These are phyloP conservation scores for Davidsoniella virescens DNA, from an alignment of 2,329 filamentous ascomycete genomes.

Conservation along the genomic window DNA sequence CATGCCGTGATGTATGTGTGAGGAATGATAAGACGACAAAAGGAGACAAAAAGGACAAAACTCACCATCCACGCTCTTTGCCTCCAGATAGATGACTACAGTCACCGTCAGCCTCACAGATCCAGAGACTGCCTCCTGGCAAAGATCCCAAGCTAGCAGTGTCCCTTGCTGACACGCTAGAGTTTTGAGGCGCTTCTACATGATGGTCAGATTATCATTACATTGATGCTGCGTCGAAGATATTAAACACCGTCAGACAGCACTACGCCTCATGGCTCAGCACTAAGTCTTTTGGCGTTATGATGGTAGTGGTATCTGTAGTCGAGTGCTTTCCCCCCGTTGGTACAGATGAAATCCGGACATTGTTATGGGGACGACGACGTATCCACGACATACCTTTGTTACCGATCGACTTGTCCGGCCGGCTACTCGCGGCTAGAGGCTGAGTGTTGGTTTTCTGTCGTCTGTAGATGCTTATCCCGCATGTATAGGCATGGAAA, in stretches of 20 bases:
- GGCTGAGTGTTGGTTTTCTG: not conserved
- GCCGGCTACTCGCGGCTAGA: not conserved
- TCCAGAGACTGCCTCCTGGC: constrained; percentile 52
- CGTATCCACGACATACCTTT: not conserved
- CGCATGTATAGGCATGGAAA: constrained; percentile 72
- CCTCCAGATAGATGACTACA: constrained; percentile 67
- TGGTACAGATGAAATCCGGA: too few relatives aligned
- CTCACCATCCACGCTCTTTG: constrained; percentile 76
- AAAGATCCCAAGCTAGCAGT: not conserved
- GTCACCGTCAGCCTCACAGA: constrained; percentile 64
- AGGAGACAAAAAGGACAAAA: constrained; percentile 16
- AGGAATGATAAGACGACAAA: not conserved
- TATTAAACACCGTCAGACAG: too few relatives aligned
- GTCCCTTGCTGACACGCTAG: not conserved
- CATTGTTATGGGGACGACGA: not conserved
- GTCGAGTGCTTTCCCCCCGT: too few relatives aligned
- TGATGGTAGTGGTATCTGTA: not conserved
- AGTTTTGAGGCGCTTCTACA: not conserved
- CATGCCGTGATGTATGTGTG: too few relatives aligned
- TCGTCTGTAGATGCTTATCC: constrained; percentile 46
- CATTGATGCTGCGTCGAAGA: not conserved
- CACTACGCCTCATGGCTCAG: too few relatives aligned
- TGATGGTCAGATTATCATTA: constrained; percentile 6
- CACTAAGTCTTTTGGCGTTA: too few relatives aligned
- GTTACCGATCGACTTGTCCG: not conserved